Evolutionary conservation across 495 filamentous ascomycete genomes (phyloP).

Genomic region (Diplogelasinospora grovesii): DNA sequence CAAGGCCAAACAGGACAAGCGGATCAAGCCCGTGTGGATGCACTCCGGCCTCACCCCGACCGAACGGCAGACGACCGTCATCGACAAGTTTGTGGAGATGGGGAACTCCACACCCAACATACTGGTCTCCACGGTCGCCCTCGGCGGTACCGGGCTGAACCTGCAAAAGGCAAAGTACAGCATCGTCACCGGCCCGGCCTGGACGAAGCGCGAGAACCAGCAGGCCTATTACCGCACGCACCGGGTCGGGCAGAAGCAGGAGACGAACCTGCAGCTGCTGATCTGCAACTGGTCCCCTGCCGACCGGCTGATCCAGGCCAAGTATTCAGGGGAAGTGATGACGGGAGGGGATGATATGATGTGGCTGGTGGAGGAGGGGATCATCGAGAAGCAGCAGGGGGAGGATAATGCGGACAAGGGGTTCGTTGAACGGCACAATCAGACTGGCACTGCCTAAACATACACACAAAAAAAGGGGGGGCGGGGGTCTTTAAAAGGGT

Average conservation of each 20-base stretch:
- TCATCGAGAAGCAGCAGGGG: conserved; percentile 3
- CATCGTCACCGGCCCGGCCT: conserved; percentile 19
- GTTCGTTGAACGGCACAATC: conserved; percentile 11
- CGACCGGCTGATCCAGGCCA: conserved; percentile 11
- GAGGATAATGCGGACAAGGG: no score
- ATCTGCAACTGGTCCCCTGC: conserved; percentile 17
- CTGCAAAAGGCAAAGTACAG: conserved; percentile 20
- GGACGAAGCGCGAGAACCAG: conserved; percentile 20
- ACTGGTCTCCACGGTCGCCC: conserved; percentile 13
- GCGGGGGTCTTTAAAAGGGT: no score
- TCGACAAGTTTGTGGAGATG: conserved; percentile 11
- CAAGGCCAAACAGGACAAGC: neutral
- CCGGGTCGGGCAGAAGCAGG: conserved; percentile 18
- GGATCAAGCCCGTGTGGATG: conserved; percentile 10
- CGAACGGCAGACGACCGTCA: conserved; percentile 4
- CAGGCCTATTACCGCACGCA: conserved; percentile 23
- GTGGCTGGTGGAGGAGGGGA: conserved; percentile 1
- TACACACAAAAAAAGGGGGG: no score
- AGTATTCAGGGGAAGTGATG: conserved; percentile 9
- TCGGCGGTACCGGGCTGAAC: conserved; percentile 23
- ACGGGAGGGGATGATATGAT: conserved; percentile 1
- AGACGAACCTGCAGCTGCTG: conserved; percentile 11
- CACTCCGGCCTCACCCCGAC: neutral
- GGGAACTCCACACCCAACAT: conserved; percentile 19
- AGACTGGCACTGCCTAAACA: no score